Percentiles rank a stretch among this genome's conserved stretches.
Conservation (phyloP, 2,329 filamentous ascomycete genomes). For the Tolypocladium ovalisporum region DNA sequence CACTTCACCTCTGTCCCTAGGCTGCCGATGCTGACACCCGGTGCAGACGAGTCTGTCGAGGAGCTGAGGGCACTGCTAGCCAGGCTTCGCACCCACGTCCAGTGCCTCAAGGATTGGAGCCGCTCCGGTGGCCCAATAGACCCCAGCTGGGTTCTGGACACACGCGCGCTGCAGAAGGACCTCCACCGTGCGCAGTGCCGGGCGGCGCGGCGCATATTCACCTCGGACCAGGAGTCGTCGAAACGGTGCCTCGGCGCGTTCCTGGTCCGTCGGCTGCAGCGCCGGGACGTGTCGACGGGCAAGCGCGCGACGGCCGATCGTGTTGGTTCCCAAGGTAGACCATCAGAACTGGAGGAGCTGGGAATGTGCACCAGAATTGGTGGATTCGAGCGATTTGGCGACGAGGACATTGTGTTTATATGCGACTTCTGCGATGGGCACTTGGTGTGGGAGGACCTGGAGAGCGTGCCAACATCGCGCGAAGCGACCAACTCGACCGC, state of each 20-base stretch:
- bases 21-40: neutral
- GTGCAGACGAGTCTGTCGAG: constrained; percentile 37
- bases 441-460: constrained; percentile 46
- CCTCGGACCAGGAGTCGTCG: constrained; percentile 34
- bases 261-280: constrained; percentile 39
- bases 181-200: constrained; percentile 49
- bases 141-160: constrained; percentile 44
- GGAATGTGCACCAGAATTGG: constrained; percentile 40
- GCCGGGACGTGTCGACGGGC: constrained; percentile 6
- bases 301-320: neutral
- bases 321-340: constrained; percentile 15
- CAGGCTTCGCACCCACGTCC: constrained; percentile 35
- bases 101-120: constrained; percentile 43
- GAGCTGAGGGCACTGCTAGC: constrained; percentile 35
- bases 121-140: constrained; percentile 44
- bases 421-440: constrained; percentile 54
- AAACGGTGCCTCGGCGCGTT: constrained; percentile 45
- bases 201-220: constrained; percentile 44
- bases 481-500: constrained; percentile 7
- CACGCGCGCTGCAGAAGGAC: constrained; percentile 33
- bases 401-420: constrained; percentile 43
- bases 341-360: constrained; percentile 34
- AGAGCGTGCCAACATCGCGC: constrained; percentile 34
- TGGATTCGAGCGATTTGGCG: constrained; percentile 44
- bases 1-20: too few relatives aligned